A percentile compares a stretch with the other conserved stretches of the same genome.
Evolutionary conservation across 805 yeast species (phyloP).

Genomic region (Metschnikowia santaceciliae): DNA sequence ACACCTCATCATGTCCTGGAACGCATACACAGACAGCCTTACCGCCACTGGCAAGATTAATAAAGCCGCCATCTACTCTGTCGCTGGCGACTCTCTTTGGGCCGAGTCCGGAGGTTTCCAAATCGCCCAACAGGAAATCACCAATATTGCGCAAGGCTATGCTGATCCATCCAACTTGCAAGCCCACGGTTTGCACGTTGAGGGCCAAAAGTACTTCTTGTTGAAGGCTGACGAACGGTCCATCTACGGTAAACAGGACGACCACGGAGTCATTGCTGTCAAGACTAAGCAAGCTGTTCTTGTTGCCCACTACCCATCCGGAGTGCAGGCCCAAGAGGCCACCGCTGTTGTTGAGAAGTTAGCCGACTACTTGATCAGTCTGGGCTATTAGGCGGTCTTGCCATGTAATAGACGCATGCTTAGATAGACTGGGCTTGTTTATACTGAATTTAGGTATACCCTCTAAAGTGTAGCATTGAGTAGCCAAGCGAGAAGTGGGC

Average conservation of each 20-base stretch:
- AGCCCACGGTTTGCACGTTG: conserved; percentile 80
- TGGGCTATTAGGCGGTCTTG: conserved; percentile 55
- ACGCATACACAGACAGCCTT: conserved; percentile 94
- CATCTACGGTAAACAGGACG: conserved; percentile 87
- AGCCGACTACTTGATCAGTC: conserved; percentile 90
- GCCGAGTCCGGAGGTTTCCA: conserved; percentile 71
- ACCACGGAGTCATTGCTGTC: conserved; percentile 83
- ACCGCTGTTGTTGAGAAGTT: conserved; percentile 90
- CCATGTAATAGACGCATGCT: background rate
- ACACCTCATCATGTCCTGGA: conserved; percentile 20
- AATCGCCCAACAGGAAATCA: conserved; percentile 67
- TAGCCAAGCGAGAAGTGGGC: background rate
- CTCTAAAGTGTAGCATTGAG: background rate
- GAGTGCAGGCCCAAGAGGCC: conserved; percentile 92
- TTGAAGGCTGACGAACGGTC: conserved; percentile 89
- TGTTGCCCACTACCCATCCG: conserved; percentile 91
- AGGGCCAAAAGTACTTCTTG: conserved; percentile 82
- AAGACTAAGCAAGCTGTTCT: conserved; percentile 91
- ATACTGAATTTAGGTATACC: conserved; percentile 1
- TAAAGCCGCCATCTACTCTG: conserved; percentile 88
- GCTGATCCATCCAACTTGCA: conserved; percentile 76
- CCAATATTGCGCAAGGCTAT: conserved; percentile 73
- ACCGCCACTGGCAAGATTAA: conserved; percentile 81
- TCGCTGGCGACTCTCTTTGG: conserved; percentile 94
- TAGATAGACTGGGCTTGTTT: background rate